A percentile compares a stretch with the other conserved stretches of the same genome.
phyloP scores from a whole-genome alignment of 208 protist genomes.

The Angomonas ambiguus region DNA sequence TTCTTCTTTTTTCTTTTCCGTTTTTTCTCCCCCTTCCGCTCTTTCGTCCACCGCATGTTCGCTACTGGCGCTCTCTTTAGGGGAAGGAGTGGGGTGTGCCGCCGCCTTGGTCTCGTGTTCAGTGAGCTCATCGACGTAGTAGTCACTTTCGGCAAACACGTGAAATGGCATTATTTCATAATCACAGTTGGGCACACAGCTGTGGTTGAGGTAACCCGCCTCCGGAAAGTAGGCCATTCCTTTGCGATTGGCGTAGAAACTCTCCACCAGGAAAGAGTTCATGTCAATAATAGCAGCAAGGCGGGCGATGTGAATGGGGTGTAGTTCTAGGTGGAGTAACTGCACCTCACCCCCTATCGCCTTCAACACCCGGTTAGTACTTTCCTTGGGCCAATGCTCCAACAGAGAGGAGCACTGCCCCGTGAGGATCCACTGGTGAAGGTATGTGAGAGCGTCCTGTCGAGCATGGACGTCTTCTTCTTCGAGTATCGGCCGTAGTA shows the following conservation, averaged over 20 bases:
- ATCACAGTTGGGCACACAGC: slow-evolving; percentile 75
- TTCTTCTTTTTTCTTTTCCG: not conserved
- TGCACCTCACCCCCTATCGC: slow-evolving; percentile 52
- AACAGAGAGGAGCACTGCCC: slow-evolving; percentile 79
- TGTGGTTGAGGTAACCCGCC: slow-evolving; percentile 86
- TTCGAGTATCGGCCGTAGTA: slow-evolving; percentile 23
- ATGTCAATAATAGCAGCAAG: slow-evolving; percentile 80
- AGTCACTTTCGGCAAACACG: slow-evolving; percentile 70
- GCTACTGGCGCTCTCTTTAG: not conserved
- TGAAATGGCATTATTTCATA: slow-evolving; percentile 85
- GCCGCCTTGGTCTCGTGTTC: slow-evolving; percentile 1
- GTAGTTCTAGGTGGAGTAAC: slow-evolving; percentile 70
- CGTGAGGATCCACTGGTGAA: slow-evolving; percentile 81
- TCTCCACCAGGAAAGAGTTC: slow-evolving; percentile 86
- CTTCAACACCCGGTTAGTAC: slow-evolving; percentile 59
- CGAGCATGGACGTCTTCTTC: not conserved
- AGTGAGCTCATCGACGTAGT: slow-evolving; percentile 54
- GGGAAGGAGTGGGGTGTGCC: not conserved
- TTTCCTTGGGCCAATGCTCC: slow-evolving; percentile 64
- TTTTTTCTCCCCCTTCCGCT: slow-evolving; percentile 3
- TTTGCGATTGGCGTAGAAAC: slow-evolving; percentile 72
- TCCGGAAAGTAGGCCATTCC: slow-evolving; percentile 89
- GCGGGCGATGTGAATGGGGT: slow-evolving; percentile 76
- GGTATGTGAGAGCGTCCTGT: slow-evolving; percentile 23
- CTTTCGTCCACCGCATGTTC: not conserved